Conservation (phyloP, 495 filamentous ascomycete genomes). For the Hypomontagnella monticulosa region DNA sequence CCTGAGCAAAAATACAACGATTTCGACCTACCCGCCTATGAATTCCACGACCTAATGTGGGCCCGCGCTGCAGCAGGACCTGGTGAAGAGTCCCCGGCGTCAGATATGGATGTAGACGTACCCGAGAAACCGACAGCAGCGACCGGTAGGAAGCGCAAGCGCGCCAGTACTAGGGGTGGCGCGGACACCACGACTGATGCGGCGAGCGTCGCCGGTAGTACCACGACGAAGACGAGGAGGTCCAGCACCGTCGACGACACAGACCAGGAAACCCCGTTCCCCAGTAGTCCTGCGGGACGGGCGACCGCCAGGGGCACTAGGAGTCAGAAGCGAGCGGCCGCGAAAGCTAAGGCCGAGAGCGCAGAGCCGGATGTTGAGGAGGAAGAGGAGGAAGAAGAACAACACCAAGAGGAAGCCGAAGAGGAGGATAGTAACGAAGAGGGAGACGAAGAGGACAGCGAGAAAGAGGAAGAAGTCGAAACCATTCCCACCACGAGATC, state of each 20-base stretch:
- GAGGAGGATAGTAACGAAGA: constrained; percentile 36
- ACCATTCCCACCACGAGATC: constrained; percentile 31
- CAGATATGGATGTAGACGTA: constrained; percentile 57
- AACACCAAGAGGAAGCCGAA: constrained; percentile 41
- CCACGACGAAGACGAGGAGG: constrained; percentile 50
- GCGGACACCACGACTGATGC: constrained; percentile 23
- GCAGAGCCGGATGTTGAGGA: constrained; percentile 41
- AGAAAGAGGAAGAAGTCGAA: constrained; percentile 35
- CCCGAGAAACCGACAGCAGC: constrained; percentile 49
- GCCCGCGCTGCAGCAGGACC: constrained; percentile 68
- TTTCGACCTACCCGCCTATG: constrained; percentile 79
- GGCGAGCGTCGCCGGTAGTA: constrained; percentile 43
- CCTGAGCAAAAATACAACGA: constrained; percentile 66
- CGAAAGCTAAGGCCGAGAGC: constrained; percentile 47
- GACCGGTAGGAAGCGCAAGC: constrained; percentile 64
- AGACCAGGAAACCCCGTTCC: constrained; percentile 53
- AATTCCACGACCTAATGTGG: constrained; percentile 81
- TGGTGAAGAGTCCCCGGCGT: constrained; percentile 63
- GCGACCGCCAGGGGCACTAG: constrained; percentile 49
- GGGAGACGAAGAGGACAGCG: constrained; percentile 28
- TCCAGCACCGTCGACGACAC: constrained; percentile 66
- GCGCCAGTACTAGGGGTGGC: constrained; percentile 54
- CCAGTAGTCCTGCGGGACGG: constrained; percentile 49
- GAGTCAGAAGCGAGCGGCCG: constrained; percentile 52
- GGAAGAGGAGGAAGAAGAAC: constrained; percentile 45